Conservation (phyloP, 2,329 filamentous ascomycete species). For the Tolypocladium cylindrosporum region DNA sequence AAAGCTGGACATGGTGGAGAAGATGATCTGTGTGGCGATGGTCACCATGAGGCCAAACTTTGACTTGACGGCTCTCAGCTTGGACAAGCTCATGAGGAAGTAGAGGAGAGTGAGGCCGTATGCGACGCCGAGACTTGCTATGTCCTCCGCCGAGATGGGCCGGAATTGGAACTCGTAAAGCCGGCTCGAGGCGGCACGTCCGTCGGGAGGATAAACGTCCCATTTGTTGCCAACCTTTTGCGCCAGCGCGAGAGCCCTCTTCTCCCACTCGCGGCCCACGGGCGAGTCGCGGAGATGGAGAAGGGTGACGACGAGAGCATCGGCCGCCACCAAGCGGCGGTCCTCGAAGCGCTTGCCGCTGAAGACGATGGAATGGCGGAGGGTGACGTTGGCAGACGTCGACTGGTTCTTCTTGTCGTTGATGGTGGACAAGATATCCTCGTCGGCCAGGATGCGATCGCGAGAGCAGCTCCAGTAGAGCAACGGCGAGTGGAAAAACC, state of each 20-base stretch:
- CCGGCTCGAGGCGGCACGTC: constrained; percentile 42
- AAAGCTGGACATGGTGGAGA: constrained; percentile 70
- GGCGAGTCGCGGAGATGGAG: constrained; percentile 58
- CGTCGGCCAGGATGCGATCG: constrained; percentile 46
- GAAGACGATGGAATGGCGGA: constrained; percentile 71
- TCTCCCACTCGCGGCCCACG: constrained; percentile 56
- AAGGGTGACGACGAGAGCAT: constrained; percentile 69
- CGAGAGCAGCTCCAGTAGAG: constrained; percentile 70
- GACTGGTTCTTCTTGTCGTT: constrained; percentile 52
- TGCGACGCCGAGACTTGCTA: constrained; percentile 51
- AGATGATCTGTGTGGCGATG: constrained; percentile 57
- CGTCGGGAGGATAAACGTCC: constrained; percentile 54
- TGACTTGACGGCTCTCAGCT: constrained; percentile 66
- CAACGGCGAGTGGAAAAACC: constrained; percentile 75
- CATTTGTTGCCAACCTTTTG: constrained; percentile 41
- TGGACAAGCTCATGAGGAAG: constrained; percentile 56
- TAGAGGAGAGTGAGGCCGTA: constrained; percentile 57
- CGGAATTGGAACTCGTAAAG: constrained; percentile 73
- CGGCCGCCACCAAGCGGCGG: constrained; percentile 56
- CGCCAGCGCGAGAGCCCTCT: constrained; percentile 44
- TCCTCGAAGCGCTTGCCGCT: constrained; percentile 70
- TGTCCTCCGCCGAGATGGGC: constrained; percentile 59
- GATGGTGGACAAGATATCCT: constrained; percentile 57
- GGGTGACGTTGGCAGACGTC: constrained; percentile 61
- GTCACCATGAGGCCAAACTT: constrained; percentile 62